Base-by-base conservation (phyloP, 129 eudicot genomes). In the Pseudognaphalium luteoalbum region DNA sequence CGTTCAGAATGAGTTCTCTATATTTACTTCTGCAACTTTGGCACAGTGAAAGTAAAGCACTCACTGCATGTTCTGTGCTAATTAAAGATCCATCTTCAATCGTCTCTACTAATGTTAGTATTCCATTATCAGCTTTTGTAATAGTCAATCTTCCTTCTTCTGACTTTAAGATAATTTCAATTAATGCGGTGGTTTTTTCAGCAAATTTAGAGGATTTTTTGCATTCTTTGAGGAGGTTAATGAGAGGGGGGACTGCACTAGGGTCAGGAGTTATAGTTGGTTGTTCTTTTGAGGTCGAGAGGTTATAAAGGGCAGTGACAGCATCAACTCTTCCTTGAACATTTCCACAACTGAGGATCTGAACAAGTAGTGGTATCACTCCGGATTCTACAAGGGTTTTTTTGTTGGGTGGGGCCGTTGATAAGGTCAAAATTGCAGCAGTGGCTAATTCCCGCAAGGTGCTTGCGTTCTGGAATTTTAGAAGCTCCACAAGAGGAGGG, bases 301-400 rank as follows among this genome's bases (percentile, higher is more conserved):
- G 93, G 74, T 92, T 83, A 77, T 92, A 80, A 47, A 92, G 97
- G 30, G 97, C 87, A 0, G 91, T 89, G 20, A 92, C 91, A 14
- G 93, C 91, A 81, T 92, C 97, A 14, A 92, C 93, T 72, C 87
- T 81, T 70, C 87, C 96, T 81, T 92, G 97, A 33, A 86, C 85
- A 30, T 82, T 89, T 68, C 89, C 96, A 44, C 86, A 81, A 76
- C 87, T 78, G 30, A 92, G 97, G 78, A 92, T 75, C 35, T 89
- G 91, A 37, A 89, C 84, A 22, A 92, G 85, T 21, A 85, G 85
- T 15, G 86, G 89, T 30, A 85, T 72, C 42, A 86, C 91, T n/a
- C 96, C 93, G 1, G 93, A 89, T 65, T 88, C 77, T 39, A 81
- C 81, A 75, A 92, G 84, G 52, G 80, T 86, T 7, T 85, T 86